These are phyloP conservation scores for Boletus rubescentipes DNA, from an alignment of 768 basidiomycete genomes.

Conservation along the genomic window DNA sequence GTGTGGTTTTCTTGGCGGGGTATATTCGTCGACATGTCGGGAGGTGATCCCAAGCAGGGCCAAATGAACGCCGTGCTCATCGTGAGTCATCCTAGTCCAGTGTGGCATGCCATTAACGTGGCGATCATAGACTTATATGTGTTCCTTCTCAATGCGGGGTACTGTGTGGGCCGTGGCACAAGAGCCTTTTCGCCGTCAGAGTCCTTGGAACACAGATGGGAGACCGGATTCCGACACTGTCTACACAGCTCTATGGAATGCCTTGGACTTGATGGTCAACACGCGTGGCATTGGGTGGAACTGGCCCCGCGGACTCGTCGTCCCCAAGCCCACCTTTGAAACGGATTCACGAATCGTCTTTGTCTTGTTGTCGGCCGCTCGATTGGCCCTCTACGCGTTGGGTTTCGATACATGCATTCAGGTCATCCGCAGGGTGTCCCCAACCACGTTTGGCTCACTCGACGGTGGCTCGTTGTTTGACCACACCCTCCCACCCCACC, in stretches of 20 bases:
- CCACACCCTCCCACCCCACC: conserved; percentile 31
- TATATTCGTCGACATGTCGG: conserved; percentile 23
- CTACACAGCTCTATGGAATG: conserved; percentile 22
- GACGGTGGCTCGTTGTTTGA: conserved; percentile 39
- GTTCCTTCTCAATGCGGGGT: conserved; percentile 11
- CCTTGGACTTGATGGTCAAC: conserved; percentile 23
- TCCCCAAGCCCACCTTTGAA: conserved; percentile 16
- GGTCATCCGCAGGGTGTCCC: conserved; percentile 30
- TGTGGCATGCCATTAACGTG: neutral
- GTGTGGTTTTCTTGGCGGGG: conserved; percentile 45
- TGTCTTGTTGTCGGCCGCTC: conserved; percentile 8
- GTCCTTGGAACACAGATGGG: neutral
- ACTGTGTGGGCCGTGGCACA: conserved; percentile 17
- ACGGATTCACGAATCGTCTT: conserved; percentile 18
- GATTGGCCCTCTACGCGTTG: conserved; percentile 4
- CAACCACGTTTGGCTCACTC: conserved; percentile 36
- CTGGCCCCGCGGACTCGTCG: conserved; percentile 13
- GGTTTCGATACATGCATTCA: conserved; percentile 15
- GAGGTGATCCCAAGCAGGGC: conserved; percentile 14
- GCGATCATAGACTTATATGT: conserved; percentile 15
- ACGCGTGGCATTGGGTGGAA: conserved; percentile 30
- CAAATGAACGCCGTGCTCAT: conserved; percentile 13
- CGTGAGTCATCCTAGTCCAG: conserved; percentile 11
- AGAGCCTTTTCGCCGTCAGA: conserved; percentile 13
- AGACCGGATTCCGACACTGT: neutral